Evolutionary conservation across 495 filamentous ascomycete species (phyloP), one percentile per base, ranked within the genome.

Genomic region (Penicillium parvum): DNA sequence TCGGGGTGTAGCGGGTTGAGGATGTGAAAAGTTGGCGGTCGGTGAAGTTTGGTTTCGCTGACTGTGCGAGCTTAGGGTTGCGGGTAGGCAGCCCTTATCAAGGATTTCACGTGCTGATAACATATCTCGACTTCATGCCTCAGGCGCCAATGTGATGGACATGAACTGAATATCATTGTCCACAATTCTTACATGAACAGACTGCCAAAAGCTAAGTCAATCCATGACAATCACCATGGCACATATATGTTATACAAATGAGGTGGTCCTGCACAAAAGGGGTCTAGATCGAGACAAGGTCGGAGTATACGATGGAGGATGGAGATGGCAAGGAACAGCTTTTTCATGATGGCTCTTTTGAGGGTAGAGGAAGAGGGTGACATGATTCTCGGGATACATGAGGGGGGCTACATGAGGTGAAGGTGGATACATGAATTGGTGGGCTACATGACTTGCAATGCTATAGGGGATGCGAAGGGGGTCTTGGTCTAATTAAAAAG

Each of bases 381-480:
- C 53, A 53, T 57, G 50, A 46, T 39, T 35, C 28, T 37, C 39
- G 36, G 25, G 40, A 50, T 56, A 56, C 55, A 58, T 57, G 44
- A 50, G 28, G 45, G 26, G 37, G 42, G 45, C 38, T 38, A 45
- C 28, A 46, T 32, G 39, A 27, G 27, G 12, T 28, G 23, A 16
- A 35, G 29, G 21, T 28, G 61, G 53, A 54, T 73, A 73, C 69
- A 73, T 73, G 65, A 73, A 52, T 68, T 67, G n/a, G 56, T 57
- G 69, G 68, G 66, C 69, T 73, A 73, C 69, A 73, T 73, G 68
- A 71, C 39, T 50, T 51, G 54, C 45, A 60, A 63, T 60, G 61
- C 60, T 63, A 64, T 60, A 55, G 41, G n/a, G 29, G 45, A 49
- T 43, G 48, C 45, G 37, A 45, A n/a, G 18, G 50, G 52, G 60